Conservation (phyloP, 192 early-diverging fungal species). For the Jimgerdemannia lactiflua region DNA sequence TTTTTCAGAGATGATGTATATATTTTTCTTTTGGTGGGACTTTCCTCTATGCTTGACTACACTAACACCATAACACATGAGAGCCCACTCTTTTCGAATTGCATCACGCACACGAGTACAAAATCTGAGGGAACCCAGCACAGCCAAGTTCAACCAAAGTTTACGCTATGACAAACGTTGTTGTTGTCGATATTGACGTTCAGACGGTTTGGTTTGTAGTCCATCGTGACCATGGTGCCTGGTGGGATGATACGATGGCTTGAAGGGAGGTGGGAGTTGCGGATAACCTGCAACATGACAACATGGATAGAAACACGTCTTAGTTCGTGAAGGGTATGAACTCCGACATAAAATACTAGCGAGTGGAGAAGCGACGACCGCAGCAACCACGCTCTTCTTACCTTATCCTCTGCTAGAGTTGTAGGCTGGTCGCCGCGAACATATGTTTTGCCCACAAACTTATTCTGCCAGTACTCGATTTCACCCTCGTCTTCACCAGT, state of each 20-base stretch:
- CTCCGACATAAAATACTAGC: background rate
- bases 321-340: no score
- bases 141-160: conserved; percentile 26
- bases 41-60: no score
- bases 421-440: conserved; percentile 9
- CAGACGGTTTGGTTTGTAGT: conserved; percentile 38
- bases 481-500: background rate
- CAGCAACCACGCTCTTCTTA: background rate
- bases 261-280: conserved; percentile 33
- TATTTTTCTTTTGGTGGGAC: no score
- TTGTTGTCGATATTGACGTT: conserved; percentile 39
- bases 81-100: background rate
- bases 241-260: conserved; percentile 34
- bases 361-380: background rate
- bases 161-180: conserved; percentile 31
- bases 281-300: conserved; percentile 25
- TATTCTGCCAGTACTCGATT: conserved; percentile 17
- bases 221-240: conserved; percentile 40
- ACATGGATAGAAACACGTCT: background rate
- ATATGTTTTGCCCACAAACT: conserved; percentile 28
- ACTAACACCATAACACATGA: background rate
- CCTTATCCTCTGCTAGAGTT: conserved; percentile 6
- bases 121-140: background rate
- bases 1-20: no score
- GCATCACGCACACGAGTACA: background rate